These are phyloP conservation scores for Phytophthora meadii DNA, from an alignment of 352 stramenopile genomes.

Conservation along the genomic window DNA sequence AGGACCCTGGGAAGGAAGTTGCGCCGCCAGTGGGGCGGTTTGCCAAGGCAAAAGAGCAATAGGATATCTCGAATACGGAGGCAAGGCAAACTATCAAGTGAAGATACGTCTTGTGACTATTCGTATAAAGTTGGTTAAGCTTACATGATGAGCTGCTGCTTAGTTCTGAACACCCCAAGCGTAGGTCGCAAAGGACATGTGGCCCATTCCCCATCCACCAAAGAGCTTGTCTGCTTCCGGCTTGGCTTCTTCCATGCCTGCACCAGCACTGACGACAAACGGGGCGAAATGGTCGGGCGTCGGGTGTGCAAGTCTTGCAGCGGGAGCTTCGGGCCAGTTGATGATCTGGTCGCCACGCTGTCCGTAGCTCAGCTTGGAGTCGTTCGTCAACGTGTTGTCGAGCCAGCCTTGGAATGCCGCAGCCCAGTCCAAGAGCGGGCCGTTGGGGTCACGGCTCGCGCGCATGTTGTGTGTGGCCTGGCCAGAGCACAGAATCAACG, in stretches of 20 bases:
- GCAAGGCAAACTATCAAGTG: background rate
- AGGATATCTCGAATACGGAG: constrained; percentile 1
- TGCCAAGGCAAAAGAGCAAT: constrained; percentile 58
- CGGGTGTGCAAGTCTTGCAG: constrained; percentile 46
- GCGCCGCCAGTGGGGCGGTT: constrained; percentile 68
- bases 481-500: constrained; percentile 77
- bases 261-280: constrained; percentile 56
- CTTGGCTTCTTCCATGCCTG: constrained; percentile 53
- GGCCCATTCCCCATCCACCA: constrained; percentile 44
- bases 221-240: constrained; percentile 47
- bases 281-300: constrained; percentile 64
- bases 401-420: constrained; percentile 45
- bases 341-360: constrained; percentile 41
- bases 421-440: constrained; percentile 32
- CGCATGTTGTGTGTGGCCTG: constrained; percentile 54
- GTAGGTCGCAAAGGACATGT: constrained; percentile 52
- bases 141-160: constrained; percentile 15
- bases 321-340: constrained; percentile 42
- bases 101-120: constrained; percentile 3
- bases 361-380: constrained; percentile 34
- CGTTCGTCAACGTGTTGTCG: constrained; percentile 35
- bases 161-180: constrained; percentile 48
- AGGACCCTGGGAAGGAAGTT: constrained; percentile 61
- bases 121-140: constrained; percentile 6
- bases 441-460: constrained; percentile 24